phyloP scores from a whole-genome alignment of 176 grass and related monocot species.

The Eleusine indica region DNA sequence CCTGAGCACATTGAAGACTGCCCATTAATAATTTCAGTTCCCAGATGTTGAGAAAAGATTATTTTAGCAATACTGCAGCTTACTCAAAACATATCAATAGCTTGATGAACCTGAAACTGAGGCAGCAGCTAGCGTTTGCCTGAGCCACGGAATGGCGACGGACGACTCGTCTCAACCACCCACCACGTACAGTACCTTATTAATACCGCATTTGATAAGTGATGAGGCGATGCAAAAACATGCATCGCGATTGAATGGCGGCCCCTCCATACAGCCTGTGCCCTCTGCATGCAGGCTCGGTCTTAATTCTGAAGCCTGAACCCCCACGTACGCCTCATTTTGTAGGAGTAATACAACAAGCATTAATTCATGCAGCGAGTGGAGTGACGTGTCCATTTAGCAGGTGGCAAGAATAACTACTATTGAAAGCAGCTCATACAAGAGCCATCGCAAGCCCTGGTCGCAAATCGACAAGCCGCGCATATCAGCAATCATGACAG shows the following conservation, averaged over 20 bases:
- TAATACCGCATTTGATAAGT: constrained; percentile 26
- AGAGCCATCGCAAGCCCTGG: not conserved
- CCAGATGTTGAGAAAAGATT: too few relatives aligned
- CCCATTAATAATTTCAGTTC: not conserved
- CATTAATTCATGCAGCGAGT: not conserved
- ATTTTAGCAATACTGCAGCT: too few relatives aligned
- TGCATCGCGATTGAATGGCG: constrained; percentile 18
- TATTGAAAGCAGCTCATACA: not conserved
- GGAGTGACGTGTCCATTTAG: not conserved
- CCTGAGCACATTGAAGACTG: not conserved
- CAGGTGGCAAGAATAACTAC: constrained; percentile 17
- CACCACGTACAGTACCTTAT: not conserved
- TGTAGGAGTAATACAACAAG: not conserved
- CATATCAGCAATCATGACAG: constrained; percentile 12
- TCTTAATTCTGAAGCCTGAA: constrained; percentile 24
- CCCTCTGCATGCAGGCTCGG: constrained; percentile 16
- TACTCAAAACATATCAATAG: too few relatives aligned
- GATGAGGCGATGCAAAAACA: constrained; percentile 3
- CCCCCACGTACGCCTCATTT: constrained; percentile 2
- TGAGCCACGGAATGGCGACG: too few relatives aligned
- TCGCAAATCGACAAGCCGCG: not conserved
- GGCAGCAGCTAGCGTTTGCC: too few relatives aligned
- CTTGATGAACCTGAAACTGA: too few relatives aligned
- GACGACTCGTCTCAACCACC: constrained; percentile 19
- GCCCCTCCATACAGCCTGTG: constrained; percentile 31